Base-by-base conservation (phyloP, 2,329 filamentous ascomycete genomes). In the Lasiodiplodia gonubiensis region DNA sequence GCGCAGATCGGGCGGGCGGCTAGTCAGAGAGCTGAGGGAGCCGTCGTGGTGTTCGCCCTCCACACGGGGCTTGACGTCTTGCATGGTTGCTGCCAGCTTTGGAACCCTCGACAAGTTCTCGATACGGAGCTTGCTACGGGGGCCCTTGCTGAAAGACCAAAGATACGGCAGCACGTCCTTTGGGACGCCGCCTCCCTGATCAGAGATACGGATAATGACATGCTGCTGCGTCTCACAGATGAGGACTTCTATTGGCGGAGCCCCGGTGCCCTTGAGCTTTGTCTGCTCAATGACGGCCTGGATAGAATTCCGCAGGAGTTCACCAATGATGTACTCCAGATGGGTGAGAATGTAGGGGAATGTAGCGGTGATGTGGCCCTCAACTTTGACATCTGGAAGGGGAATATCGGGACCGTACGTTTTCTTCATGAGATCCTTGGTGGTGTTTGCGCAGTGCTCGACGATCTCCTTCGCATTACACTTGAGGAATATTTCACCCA, bases 301-400 rank as follows among this genome's bases (percentile, higher is more conserved):
- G 18, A 99, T 92, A 0, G 93, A 96, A 80, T 99, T 99, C 46
- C 95, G 90, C 27, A 99, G 85, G 25, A 99, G 88, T 81, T 99
- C 95, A 63, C 95, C 94, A 67, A 99, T 88, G 73, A 99, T 97
- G 80, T 99, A 99, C 80, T 99, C 94, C 63, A 99, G 86, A 77
- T 98, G 95, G 75, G 90, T 95, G 63, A 97, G 87, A 70, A 99
- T 98, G 75, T 97, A 99, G 1, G 96, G 95, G 75, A 99, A 99
- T 37, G 90, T 97, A 4, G 94, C 94, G 35, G 92, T 89, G 2
- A 95, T 84, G 76, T 99, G 93, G 25, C 96, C 95, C 70, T 91
- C 86, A 67, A 99, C 85, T 55, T 86, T 88, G 78, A 99, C 92
- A 70, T 93, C 88, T 5, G 95, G 95, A 1, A 99, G 86, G 61